These are phyloP conservation scores for Diplodia mutila DNA, from an alignment of 2,329 filamentous ascomycete genomes.

Conservation along the genomic window DNA sequence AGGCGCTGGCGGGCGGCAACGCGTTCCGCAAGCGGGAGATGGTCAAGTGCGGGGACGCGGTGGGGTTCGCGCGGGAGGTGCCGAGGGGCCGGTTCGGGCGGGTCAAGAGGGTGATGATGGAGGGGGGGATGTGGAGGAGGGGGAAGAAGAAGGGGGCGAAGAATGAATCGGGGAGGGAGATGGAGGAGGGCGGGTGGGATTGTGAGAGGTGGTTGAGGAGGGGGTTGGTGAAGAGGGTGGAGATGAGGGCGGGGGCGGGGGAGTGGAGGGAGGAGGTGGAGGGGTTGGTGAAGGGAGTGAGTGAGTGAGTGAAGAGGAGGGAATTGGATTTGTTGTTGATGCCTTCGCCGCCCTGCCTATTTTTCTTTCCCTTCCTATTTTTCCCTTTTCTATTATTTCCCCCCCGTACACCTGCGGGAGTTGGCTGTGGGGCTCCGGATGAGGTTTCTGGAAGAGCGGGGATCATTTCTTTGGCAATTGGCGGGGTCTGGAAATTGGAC, in stretches of 20 bases:
- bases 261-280: slow-evolving; percentile 36
- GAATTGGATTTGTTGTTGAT: neutral
- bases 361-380: neutral
- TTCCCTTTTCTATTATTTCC: neutral
- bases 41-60: slow-evolving; percentile 48
- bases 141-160: slow-evolving; percentile 36
- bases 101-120: slow-evolving; percentile 30
- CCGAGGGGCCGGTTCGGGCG: slow-evolving; percentile 36
- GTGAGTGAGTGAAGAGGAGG: neutral
- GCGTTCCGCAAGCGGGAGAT: slow-evolving; percentile 49
- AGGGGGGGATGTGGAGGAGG: neutral
- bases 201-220: slow-evolving; percentile 42
- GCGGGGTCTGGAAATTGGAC: neutral
- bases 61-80: slow-evolving; percentile 40
- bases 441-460: neutral
- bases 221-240: slow-evolving; percentile 41
- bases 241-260: slow-evolving; percentile 38
- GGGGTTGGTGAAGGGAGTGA: neutral
- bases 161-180: slow-evolving; percentile 25
- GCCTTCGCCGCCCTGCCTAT: neutral
- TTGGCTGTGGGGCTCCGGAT: neutral
- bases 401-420: neutral
- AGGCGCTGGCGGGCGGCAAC: slow-evolving; percentile 43
- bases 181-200: slow-evolving; percentile 24
- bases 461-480: slow-evolving; percentile 1